phyloP scores from a whole-genome alignment of 805 yeast genomes.

The Priceomyces carsonii region DNA sequence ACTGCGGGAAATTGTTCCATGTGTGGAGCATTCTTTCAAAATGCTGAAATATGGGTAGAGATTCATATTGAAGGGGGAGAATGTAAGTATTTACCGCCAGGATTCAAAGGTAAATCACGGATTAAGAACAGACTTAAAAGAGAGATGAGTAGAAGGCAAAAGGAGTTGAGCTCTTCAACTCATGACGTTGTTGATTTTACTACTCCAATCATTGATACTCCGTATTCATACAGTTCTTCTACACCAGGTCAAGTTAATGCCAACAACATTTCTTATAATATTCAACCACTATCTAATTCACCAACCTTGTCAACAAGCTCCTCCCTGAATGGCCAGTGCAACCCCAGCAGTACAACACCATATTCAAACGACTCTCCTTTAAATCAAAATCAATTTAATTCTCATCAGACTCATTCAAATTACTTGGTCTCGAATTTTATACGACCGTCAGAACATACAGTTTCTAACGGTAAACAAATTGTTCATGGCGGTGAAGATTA shows the following conservation, averaged over 20 bases:
- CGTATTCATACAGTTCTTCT: constrained; percentile 6
- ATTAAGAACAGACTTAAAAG: constrained; percentile 44
- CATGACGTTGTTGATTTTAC: constrained; percentile 3
- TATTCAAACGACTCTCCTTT: constrained; percentile 8
- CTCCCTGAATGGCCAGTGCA: constrained; percentile 6
- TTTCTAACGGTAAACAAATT: not conserved
- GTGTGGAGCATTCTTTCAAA: constrained; percentile 51
- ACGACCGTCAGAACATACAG: not conserved
- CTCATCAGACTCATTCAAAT: constrained; percentile 3
- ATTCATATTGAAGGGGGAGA: constrained; percentile 51
- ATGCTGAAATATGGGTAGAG: constrained; percentile 53
- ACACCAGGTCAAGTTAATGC: constrained; percentile 10
- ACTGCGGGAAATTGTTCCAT: constrained; percentile 54
- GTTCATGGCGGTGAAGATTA: constrained; percentile 26
- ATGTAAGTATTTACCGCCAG: constrained; percentile 46
- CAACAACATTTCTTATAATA: constrained; percentile 5
- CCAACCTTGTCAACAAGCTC: constrained; percentile 12
- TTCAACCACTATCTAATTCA: constrained; percentile 10
- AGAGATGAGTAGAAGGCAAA: constrained; percentile 25
- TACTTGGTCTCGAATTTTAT: constrained; percentile 5
- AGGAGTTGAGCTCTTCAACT: constrained; percentile 6
- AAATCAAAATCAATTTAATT: constrained; percentile 3
- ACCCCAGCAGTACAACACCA: constrained; percentile 7
- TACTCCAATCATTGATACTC: constrained; percentile 12
- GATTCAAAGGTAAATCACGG: constrained; percentile 45